These are phyloP conservation scores for Achaetomium macrosporum DNA, from an alignment of 2,329 filamentous ascomycete genomes.

Conservation along the genomic window DNA sequence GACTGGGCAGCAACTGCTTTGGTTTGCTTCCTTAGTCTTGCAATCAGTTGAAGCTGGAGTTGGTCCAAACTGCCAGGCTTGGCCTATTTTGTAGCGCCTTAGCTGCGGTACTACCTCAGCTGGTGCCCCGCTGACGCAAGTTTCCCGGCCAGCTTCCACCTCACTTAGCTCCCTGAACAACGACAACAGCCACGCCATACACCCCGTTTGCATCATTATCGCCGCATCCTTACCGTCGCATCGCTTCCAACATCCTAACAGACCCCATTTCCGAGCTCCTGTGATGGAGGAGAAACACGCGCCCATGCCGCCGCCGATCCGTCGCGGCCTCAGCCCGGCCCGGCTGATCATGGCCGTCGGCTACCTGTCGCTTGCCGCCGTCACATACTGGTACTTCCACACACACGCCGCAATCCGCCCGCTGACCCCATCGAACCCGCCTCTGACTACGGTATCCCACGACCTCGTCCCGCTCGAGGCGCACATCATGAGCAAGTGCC, in stretches of 20 bases:
- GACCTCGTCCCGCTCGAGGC: constrained; percentile 70
- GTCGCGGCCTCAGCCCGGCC: constrained; percentile 13
- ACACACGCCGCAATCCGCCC: neutral
- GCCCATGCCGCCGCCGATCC: constrained; percentile 18
- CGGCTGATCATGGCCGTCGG: constrained; percentile 10
- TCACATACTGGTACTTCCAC: constrained; percentile 12
- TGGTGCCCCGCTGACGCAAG: neutral
- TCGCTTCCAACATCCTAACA: neutral
- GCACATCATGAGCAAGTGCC: constrained; percentile 97
- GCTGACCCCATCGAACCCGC: neutral
- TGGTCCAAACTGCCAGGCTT: too few relatives aligned
- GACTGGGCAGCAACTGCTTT: too few relatives aligned
- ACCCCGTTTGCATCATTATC: neutral
- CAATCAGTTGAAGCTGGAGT: too few relatives aligned
- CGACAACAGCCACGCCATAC: too few relatives aligned
- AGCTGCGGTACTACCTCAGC: too few relatives aligned
- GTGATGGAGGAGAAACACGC: constrained; percentile 20
- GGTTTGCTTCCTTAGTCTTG: too few relatives aligned
- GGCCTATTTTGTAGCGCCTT: too few relatives aligned
- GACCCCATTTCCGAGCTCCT: neutral
- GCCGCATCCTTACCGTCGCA: neutral
- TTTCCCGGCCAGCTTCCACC: too few relatives aligned
- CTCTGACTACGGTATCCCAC: neutral
- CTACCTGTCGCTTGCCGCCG: constrained; percentile 11
- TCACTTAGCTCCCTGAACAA: neutral